phyloP scores from a whole-genome alignment of 192 early-diverging fungal genomes.

The Jimgerdemannia lactiflua region DNA sequence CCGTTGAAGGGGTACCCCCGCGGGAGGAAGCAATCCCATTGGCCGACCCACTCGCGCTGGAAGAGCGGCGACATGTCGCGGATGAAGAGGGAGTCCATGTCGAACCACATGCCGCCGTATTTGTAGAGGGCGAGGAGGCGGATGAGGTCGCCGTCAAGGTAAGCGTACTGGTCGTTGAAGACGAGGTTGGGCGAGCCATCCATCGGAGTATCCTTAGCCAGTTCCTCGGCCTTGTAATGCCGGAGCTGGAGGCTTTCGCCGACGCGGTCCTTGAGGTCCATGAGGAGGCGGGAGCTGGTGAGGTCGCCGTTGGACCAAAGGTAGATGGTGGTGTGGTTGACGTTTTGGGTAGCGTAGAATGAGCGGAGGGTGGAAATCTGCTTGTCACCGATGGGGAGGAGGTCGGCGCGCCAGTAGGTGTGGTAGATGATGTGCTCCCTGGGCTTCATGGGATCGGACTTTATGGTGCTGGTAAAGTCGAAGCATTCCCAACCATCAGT shows the following conservation, averaged over 20 bases:
- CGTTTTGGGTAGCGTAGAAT: conserved; percentile 39
- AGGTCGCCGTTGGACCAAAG: conserved; percentile 44
- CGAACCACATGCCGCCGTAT: conserved; percentile 48
- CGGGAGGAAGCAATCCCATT: conserved; percentile 46
- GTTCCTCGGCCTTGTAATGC: conserved; percentile 19
- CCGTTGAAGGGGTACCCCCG: conserved; percentile 38
- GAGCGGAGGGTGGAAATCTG: conserved; percentile 37
- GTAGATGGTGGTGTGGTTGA: conserved; percentile 24
- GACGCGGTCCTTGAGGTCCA: conserved; percentile 21
- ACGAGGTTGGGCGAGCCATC: conserved; percentile 23
- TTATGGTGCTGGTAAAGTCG: conserved; percentile 36
- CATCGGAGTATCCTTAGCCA: conserved; percentile 28
- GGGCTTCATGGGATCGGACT: conserved; percentile 3
- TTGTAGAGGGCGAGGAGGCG: conserved; percentile 37
- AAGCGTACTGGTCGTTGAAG: conserved; percentile 32
- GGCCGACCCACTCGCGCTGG: conserved; percentile 40
- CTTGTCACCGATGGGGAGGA: conserved; percentile 32
- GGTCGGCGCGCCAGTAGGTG: conserved; percentile 41
- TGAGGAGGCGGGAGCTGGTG: conserved; percentile 7
- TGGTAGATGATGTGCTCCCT: conserved; percentile 26
- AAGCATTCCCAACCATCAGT: conserved; percentile 41
- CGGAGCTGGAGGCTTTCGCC: conserved; percentile 19
- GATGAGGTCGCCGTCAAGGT: conserved; percentile 41
- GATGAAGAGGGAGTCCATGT: conserved; percentile 43
- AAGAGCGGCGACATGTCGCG: conserved; percentile 37